Evolutionary conservation across 2,329 filamentous ascomycete genomes (phyloP), one percentile per base, ranked within the genome.

Genomic region (Penicillium sclerotigenum): DNA sequence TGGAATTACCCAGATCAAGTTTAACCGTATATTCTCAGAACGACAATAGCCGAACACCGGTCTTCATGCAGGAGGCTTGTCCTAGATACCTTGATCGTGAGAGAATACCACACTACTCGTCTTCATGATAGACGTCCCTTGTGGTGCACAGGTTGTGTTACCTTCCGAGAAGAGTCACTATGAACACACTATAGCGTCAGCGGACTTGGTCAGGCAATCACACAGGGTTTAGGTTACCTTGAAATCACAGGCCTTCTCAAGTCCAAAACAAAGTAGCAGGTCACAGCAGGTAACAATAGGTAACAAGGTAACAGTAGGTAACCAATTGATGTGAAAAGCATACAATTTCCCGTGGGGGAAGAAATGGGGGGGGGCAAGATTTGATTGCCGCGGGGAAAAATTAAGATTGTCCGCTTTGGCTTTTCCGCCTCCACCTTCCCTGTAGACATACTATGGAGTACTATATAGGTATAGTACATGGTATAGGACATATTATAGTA

Each of bases 1-100:
- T 75, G 73, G 73, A 72, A 72, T 75, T 74, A 72, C 71, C 72
- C 72, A 75, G 71, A 74, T 74, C 72, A 75, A 75, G 72, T 75
- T 73, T 67, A 74, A 75, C 73, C 73, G 73, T 75, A 73, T 75
- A 63, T 67, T 75, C 73, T 75, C 73, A 75, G 73, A 74, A 73
- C 72, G 65, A 64, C 66, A 57, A 58, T 53, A 62, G 62, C 58
- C 71, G 72, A 71, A 75, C 73, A 75, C 73, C 73, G 73, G 73
- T 74, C 72, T 69, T 66, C 70, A 74, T 72, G 73, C 72, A 69
- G 65, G 66, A 64, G 63, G 59, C 46, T 65, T 71, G 67, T 67
- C 63, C 64, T 72, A 68, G 69, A 67, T 74, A 74, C 73, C 73
- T 75, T 75, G 73, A 75, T 75, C 71, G 61, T 60, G 59, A 64